A percentile compares a stretch with the other conserved stretches of the same genome.
phyloP scores from a whole-genome alignment of 805 yeast genomes.

The Zygosaccharomyces rouxii region DNA sequence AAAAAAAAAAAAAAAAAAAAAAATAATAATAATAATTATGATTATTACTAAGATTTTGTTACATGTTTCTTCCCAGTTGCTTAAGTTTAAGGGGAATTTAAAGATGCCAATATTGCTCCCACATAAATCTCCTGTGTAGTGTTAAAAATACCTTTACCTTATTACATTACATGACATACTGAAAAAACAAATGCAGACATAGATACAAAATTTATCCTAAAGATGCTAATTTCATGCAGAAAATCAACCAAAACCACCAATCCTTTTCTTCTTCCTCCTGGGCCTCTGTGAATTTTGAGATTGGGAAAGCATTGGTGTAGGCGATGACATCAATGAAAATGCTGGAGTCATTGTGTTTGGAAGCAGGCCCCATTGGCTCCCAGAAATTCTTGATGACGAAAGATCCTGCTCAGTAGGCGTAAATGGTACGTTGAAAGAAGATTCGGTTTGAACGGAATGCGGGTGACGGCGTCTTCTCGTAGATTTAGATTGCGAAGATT shows the following conservation, averaged over 20 bases:
- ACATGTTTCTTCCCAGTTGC: too few relatives aligned
- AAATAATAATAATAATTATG: too few relatives aligned
- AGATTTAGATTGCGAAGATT: slow-evolving; percentile 24
- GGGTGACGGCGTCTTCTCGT: slow-evolving; percentile 6
- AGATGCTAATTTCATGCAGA: not conserved
- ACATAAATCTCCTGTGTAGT: not conserved
- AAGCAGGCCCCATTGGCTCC: slow-evolving; percentile 14
- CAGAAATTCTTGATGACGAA: slow-evolving; percentile 5
- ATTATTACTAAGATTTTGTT: too few relatives aligned
- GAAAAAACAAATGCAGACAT: not conserved
- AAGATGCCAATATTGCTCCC: not conserved
- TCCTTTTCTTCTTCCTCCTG: slow-evolving; percentile 38
- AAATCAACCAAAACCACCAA: slow-evolving; percentile 46
- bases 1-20: too few relatives aligned
- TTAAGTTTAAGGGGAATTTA: too few relatives aligned
- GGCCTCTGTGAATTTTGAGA: slow-evolving; percentile 18
- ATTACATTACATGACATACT: not conserved
- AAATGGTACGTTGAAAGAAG: not conserved
- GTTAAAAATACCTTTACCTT: not conserved
- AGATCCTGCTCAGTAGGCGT: slow-evolving; percentile 4
- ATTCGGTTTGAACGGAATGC: not conserved
- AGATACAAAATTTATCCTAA: not conserved
- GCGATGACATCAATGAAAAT: slow-evolving; percentile 28
- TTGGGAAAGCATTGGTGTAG: slow-evolving; percentile 17
- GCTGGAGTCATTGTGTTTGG: slow-evolving; percentile 35